Conservation (phyloP, 2,329 filamentous ascomycete species). For the Talaromyces albobiverticillius region DNA sequence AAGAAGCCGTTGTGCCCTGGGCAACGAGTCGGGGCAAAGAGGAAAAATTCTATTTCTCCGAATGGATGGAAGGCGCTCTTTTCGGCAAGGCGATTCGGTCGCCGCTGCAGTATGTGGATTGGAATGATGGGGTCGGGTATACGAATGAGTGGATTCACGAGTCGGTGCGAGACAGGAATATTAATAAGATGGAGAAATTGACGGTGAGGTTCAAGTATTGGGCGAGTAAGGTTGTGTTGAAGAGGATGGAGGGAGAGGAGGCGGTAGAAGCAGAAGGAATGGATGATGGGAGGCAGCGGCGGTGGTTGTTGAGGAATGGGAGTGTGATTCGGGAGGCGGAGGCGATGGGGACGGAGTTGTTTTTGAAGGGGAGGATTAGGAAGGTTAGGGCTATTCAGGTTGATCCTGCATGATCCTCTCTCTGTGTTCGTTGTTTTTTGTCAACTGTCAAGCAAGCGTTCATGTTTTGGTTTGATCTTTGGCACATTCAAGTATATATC, state of each 20-base stretch:
- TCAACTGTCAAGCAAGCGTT: no score
- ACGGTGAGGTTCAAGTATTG: slow-evolving; percentile 34
- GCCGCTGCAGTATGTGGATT: slow-evolving; percentile 17
- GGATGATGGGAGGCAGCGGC: no score
- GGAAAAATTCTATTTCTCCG: slow-evolving; percentile 7
- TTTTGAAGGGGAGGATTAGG: slow-evolving; percentile 14
- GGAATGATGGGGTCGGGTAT: slow-evolving; percentile 5
- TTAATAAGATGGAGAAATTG: neutral
- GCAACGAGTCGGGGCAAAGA: slow-evolving; percentile 17
- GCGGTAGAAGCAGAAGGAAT: neutral
- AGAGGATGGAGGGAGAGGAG: neutral
- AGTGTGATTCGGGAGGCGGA: slow-evolving; percentile 4
- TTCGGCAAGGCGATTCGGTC: slow-evolving; percentile 16
- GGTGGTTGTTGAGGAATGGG: slow-evolving; percentile 11
- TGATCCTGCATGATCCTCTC: slow-evolving; percentile 11
- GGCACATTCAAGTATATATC: no score
- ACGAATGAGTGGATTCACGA: slow-evolving; percentile 17
- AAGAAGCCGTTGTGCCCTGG: slow-evolving; percentile 16
- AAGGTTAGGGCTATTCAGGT: slow-evolving; percentile 13
- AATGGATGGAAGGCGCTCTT: slow-evolving; percentile 13
- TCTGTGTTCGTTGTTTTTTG: no score
- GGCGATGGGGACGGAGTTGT: slow-evolving; percentile 14
- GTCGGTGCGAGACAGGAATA: slow-evolving; percentile 10
- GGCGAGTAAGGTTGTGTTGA: slow-evolving; percentile 10
- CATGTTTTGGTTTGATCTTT: no score